Evolutionary conservation across 2,329 filamentous ascomycete species (phyloP).

Genomic region (Pseudonectria foliicola): DNA sequence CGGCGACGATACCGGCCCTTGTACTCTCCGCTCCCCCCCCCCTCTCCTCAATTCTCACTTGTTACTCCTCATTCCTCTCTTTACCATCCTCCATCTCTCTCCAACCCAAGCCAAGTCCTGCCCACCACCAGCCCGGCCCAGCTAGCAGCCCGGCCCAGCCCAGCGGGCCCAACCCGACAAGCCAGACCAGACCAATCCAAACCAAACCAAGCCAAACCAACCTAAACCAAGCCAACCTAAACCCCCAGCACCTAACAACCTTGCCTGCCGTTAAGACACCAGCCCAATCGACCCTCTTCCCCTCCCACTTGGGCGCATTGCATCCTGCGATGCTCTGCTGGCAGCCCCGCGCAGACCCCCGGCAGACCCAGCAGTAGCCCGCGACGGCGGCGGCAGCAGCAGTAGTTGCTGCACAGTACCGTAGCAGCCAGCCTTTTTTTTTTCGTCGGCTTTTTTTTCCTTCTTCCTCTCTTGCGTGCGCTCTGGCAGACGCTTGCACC

Average conservation of each 20-base stretch:
- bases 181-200: constrained; percentile 6
- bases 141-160: too few relatives aligned
- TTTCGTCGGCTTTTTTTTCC: constrained; percentile 15
- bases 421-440: constrained; percentile 17
- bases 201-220: constrained; percentile 7
- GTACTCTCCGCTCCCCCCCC: too few relatives aligned
- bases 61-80: too few relatives aligned
- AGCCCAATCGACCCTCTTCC: constrained; percentile 13
- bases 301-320: constrained; percentile 24
- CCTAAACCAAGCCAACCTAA: constrained; percentile 3
- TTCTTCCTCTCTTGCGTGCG: constrained; percentile 11
- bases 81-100: too few relatives aligned
- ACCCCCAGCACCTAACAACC: constrained; percentile 11
- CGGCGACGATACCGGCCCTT: too few relatives aligned
- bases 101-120: too few relatives aligned
- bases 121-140: too few relatives aligned
- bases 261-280: constrained; percentile 2
- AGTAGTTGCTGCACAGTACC: constrained; percentile 13
- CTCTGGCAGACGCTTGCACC: constrained; percentile 3
- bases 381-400: constrained; percentile 7
- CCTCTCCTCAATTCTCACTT: too few relatives aligned
- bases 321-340: constrained; percentile 27
- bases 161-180: constrained; percentile 1
- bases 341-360: constrained; percentile 25
- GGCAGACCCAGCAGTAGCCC: constrained; percentile 19